Percentiles rank a stretch among this genome's conserved stretches.
Conservation (phyloP, 1,284 basidiomycete genomes). For the Cutaneotrichosporon sp. region DNA sequence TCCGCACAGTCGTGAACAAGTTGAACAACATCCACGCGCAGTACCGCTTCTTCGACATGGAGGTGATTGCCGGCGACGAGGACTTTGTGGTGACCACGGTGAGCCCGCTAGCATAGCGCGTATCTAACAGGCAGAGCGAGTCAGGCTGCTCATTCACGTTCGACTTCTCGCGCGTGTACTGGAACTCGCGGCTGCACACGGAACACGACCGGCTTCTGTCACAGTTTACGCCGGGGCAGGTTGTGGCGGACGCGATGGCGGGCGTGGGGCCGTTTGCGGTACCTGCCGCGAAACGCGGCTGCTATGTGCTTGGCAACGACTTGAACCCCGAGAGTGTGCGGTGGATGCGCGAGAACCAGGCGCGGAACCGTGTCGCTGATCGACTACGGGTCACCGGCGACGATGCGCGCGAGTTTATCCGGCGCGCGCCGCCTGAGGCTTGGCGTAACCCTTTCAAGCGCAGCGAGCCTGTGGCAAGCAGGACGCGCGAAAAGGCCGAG, state of each 20-base stretch:
- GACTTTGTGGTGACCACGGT: slow-evolving; percentile 82
- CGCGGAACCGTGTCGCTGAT: slow-evolving; percentile 64
- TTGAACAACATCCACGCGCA: slow-evolving; percentile 77
- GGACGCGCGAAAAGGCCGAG: slow-evolving; percentile 27
- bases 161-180: slow-evolving; percentile 93
- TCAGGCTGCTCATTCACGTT: slow-evolving; percentile 82
- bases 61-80: slow-evolving; percentile 83
- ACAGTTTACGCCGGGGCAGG: slow-evolving; percentile 63
- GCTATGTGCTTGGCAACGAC: slow-evolving; percentile 86
- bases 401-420: slow-evolving; percentile 82
- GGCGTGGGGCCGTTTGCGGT: slow-evolving; percentile 96
- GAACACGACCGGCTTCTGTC: slow-evolving; percentile 84
- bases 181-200: slow-evolving; percentile 90
- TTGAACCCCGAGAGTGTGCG: slow-evolving; percentile 82
- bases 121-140: slow-evolving; percentile 58
- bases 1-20: slow-evolving; percentile 94
- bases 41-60: slow-evolving; percentile 96
- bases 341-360: slow-evolving; percentile 69
- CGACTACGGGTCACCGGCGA: slow-evolving; percentile 66
- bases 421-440: slow-evolving; percentile 54
- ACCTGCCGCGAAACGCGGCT: slow-evolving; percentile 85
- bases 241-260: slow-evolving; percentile 87
- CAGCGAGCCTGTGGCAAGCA: slow-evolving; percentile 11
- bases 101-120: slow-evolving; percentile 25
- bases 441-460: slow-evolving; percentile 62